Base-by-base conservation (phyloP, 768 basidiomycete species). In the Podaxis sp. region DNA sequence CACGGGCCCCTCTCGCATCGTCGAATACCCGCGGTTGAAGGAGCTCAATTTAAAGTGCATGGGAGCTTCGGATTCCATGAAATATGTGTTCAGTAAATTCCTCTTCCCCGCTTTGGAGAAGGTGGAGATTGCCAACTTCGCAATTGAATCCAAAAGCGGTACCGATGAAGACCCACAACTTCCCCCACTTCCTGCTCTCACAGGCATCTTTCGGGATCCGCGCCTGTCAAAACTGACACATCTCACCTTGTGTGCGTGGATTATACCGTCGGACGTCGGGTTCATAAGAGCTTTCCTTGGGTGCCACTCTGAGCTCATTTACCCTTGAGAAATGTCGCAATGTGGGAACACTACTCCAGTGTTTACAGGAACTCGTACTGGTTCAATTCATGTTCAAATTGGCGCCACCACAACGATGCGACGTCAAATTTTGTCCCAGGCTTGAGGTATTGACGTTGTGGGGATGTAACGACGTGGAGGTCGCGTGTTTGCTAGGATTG, bases 151-250 rank as follows among this genome's bases (percentile, higher is more conserved):
- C 68, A 19, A 68, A 66, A 19, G 66, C 68, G 38, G 68, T 68
- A 26, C 54, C 59, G 36, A 68, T 67, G 66, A 44, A 36, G 63
- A 58, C 64, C 33, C 36, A 57, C 59, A 19, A 12, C 63, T 74
- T 13, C 79, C 80, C 13, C 57, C 66, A 5, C 72, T 86, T 58
- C 82, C 82, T 42, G 77, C 80, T 33, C 75, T 83, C 30, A 83
- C 85, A 70, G 78, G 74, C 40, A 74, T 87, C 61, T 84, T 86
- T 68, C 80, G 80, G 58, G 84, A 87, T 70, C 84, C 85, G 5
- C 83, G 84, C 55, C 77, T 86, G 30, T 79, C 76, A 2, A 68
- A 74, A 59, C 74, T 87, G 40, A 82, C 82, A 33, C 77, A 82
- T 64, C 79, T 87, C 62, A 80, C 81, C 17, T 67, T 87, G 52